Percentiles rank a stretch among this genome's conserved stretches.
These are phyloP conservation scores for Leccinum fuscescens DNA, from an alignment of 1,284 basidiomycete species.

Conservation along the genomic window DNA sequence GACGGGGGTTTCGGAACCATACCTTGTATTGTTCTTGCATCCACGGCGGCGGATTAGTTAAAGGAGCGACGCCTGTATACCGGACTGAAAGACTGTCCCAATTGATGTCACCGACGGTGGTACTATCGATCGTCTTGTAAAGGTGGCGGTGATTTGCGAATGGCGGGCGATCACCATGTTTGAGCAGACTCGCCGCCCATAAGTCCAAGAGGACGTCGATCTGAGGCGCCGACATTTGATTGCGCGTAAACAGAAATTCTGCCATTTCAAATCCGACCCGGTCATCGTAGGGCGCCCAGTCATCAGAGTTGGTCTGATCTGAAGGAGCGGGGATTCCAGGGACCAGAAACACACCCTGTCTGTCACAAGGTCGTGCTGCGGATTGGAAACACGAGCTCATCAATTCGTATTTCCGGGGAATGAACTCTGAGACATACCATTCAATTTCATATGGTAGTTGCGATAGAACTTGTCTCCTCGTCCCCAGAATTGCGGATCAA, in stretches of 20 bases:
- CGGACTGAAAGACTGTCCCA: background rate
- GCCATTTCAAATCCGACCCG: background rate
- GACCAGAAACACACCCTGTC: background rate
- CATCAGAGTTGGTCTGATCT: background rate
- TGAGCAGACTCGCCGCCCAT: background rate
- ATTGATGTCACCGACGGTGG: background rate
- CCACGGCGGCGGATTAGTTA: background rate
- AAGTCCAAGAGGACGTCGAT: background rate
- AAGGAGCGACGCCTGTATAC: background rate
- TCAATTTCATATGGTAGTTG: conserved; percentile 7
- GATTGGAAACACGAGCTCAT: background rate
- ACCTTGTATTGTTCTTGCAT: background rate
- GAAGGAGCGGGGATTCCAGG: background rate
- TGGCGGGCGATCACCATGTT: background rate
- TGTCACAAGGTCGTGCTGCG: background rate
- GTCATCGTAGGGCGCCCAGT: background rate
- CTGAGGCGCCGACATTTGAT: background rate
- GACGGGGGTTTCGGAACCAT: background rate
- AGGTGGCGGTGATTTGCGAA: background rate
- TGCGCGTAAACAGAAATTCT: background rate
- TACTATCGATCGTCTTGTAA: background rate
- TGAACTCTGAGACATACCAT: background rate
- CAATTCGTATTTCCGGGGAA: background rate
- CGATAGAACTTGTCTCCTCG: background rate
- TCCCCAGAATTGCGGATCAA: background rate